These are phyloP conservation scores for Physocladia obscura DNA, from an alignment of 192 early-diverging fungal genomes.

Conservation along the genomic window DNA sequence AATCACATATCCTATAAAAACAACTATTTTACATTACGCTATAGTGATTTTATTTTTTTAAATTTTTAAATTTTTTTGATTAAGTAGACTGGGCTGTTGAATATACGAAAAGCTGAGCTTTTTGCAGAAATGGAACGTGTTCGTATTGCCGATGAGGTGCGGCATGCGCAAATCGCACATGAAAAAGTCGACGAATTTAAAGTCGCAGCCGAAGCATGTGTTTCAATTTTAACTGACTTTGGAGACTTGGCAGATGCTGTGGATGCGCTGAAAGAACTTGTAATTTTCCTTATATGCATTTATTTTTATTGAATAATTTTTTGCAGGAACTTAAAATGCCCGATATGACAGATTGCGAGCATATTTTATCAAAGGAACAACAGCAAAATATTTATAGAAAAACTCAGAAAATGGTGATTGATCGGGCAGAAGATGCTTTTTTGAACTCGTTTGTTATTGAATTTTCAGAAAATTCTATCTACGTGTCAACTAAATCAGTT, in stretches of 20 bases:
- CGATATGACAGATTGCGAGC: slow-evolving; percentile 2
- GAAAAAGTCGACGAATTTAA: slow-evolving; percentile 1
- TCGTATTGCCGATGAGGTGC: not conserved
- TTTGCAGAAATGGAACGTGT: not conserved
- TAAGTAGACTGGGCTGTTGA: not conserved
- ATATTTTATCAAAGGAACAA: not conserved
- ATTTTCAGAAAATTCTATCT: not conserved
- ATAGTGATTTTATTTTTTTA: not conserved
- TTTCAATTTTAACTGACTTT: slow-evolving; percentile 8
- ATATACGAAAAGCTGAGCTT: not conserved
- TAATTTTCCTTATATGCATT: not conserved
- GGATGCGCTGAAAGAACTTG: slow-evolving; percentile 6
- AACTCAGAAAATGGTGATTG: not conserved
- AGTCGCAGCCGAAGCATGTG: slow-evolving; percentile 13
- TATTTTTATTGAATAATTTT: not conserved
- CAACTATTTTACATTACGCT: not conserved
- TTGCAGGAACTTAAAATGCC: not conserved
- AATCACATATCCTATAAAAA: no score
- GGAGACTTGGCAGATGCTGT: slow-evolving; percentile 16
- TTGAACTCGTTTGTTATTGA: slow-evolving; percentile 8
- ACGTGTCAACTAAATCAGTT: slow-evolving; percentile 3
- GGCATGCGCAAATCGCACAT: not conserved
- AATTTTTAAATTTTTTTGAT: not conserved
- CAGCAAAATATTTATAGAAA: slow-evolving; percentile 5
- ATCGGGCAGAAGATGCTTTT: slow-evolving; percentile 12